phyloP scores from a whole-genome alignment of 73 alveolate genomes.

The Paramecium bursaria region DNA sequence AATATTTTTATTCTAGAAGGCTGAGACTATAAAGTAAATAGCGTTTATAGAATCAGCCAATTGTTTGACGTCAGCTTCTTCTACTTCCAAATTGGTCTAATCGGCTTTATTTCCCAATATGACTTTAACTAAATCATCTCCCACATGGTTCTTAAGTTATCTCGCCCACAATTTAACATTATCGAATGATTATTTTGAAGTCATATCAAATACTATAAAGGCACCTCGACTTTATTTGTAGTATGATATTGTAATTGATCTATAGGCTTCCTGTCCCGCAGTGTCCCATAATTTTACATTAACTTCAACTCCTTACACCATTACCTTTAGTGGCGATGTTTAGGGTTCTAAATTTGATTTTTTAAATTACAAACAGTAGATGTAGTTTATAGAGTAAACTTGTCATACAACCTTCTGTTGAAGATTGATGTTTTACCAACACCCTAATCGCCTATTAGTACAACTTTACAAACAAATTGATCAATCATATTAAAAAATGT shows the following conservation, averaged over 20 bases:
- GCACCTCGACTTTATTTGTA: slow-evolving; percentile 51
- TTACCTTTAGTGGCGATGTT: not conserved
- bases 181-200: not conserved
- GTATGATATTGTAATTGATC: slow-evolving; percentile 18
- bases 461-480: slow-evolving; percentile 38
- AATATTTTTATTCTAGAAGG: not conserved
- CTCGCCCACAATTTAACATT: slow-evolving; percentile 51
- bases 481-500: slow-evolving; percentile 53
- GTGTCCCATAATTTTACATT: slow-evolving; percentile 41
- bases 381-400: slow-evolving; percentile 9
- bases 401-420: slow-evolving; percentile 36
- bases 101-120: slow-evolving; percentile 52
- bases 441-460: slow-evolving; percentile 53
- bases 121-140: slow-evolving; percentile 28
- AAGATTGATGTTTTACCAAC: slow-evolving; percentile 52
- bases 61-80: slow-evolving; percentile 1
- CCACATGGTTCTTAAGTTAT: slow-evolving; percentile 43
- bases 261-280: slow-evolving; percentile 38
- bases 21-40: slow-evolving; percentile 22
- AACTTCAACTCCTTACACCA: not conserved
- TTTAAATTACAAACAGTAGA: not conserved
- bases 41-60: slow-evolving; percentile 42
- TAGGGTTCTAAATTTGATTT: no score
- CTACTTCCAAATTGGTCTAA: slow-evolving; percentile 30
- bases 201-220: slow-evolving; percentile 49